These are phyloP conservation scores for Syzygium grande DNA, from an alignment of 345 rosid species.

Conservation along the genomic window DNA sequence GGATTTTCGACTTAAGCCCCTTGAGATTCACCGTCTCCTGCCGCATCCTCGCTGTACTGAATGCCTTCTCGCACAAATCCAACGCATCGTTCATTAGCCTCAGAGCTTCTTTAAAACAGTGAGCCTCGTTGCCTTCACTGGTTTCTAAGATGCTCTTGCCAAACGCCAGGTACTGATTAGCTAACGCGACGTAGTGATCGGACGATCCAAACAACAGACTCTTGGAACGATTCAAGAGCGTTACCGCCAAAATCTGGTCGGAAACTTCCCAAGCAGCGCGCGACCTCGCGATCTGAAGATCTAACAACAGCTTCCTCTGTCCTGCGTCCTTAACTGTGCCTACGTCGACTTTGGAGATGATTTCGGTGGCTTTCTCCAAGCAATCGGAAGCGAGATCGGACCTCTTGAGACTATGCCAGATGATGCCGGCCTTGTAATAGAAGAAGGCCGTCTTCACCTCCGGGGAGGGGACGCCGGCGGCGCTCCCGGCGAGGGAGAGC, in stretches of 20 bases:
- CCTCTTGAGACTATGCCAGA: conserved; percentile 51
- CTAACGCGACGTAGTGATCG: conserved; percentile 57
- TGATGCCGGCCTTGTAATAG: conserved; percentile 68
- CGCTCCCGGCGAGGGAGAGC: conserved; percentile 56
- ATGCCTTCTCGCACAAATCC: conserved; percentile 76
- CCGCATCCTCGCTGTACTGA: conserved; percentile 39
- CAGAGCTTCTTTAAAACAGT: conserved; percentile 47
- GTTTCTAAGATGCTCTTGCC: conserved; percentile 47
- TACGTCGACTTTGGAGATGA: conserved; percentile 49
- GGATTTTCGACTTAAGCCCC: conserved; percentile 47
- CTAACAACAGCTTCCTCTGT: conserved; percentile 61
- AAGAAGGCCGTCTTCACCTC: conserved; percentile 62
- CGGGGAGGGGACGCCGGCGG: conserved; percentile 71
- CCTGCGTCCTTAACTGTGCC: conserved; percentile 41
- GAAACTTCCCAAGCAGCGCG: conserved; percentile 76
- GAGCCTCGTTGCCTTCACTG: conserved; percentile 27
- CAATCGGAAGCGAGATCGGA: conserved; percentile 78
- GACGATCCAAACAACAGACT: conserved; percentile 54
- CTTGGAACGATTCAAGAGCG: conserved; percentile 61
- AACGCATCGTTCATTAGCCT: conserved; percentile 81
- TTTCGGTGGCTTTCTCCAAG: conserved; percentile 80
- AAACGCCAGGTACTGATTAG: conserved; percentile 57
- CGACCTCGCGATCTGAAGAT: conserved; percentile 81
- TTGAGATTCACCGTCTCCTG: conserved; percentile 51
- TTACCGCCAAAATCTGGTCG: conserved; percentile 71